Percentiles rank a stretch among this genome's conserved stretches.
These are phyloP conservation scores for Penicillium canescens DNA, from an alignment of 495 filamentous ascomycete species.

Conservation along the genomic window DNA sequence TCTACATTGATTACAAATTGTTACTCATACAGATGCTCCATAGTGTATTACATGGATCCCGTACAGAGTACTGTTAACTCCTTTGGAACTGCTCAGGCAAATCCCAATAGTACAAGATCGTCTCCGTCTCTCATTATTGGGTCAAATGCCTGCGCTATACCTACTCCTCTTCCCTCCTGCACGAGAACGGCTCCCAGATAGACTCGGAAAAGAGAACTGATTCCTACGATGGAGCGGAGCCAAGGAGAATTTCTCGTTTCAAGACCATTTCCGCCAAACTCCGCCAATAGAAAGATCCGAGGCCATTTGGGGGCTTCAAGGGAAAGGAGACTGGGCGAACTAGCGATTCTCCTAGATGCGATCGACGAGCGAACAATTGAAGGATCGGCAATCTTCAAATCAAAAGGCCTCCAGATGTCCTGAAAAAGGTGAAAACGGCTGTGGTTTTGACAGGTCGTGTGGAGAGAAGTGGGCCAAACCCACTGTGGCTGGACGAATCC, in stretches of 20 bases:
- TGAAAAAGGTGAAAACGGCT: conserved; percentile 23
- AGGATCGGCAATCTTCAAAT: conserved; percentile 36
- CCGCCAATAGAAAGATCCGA: not conserved
- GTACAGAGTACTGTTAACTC: too few relatives aligned
- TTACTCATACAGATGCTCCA: too few relatives aligned
- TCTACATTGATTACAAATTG: not conserved
- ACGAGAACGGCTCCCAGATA: too few relatives aligned
- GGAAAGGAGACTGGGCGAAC: conserved; percentile 15
- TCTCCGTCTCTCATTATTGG: too few relatives aligned
- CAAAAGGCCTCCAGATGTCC: conserved; percentile 22
- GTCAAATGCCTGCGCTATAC: too few relatives aligned
- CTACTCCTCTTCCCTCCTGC: too few relatives aligned
- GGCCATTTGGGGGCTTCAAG: conserved; percentile 9
- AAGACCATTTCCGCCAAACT: not conserved
- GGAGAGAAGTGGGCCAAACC: conserved; percentile 2
- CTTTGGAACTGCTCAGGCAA: too few relatives aligned
- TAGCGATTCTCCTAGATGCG: conserved; percentile 11
- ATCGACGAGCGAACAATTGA: conserved; percentile 20
- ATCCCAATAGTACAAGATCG: too few relatives aligned
- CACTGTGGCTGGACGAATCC: conserved; percentile 3
- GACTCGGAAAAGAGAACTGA: not conserved
- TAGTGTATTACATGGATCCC: too few relatives aligned
- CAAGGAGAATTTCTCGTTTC: not conserved
- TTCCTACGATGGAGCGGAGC: not conserved
- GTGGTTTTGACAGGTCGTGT: conserved; percentile 7